These are phyloP conservation scores for Phytophthora rubi DNA, from an alignment of 352 stramenopile genomes.

Conservation along the genomic window DNA sequence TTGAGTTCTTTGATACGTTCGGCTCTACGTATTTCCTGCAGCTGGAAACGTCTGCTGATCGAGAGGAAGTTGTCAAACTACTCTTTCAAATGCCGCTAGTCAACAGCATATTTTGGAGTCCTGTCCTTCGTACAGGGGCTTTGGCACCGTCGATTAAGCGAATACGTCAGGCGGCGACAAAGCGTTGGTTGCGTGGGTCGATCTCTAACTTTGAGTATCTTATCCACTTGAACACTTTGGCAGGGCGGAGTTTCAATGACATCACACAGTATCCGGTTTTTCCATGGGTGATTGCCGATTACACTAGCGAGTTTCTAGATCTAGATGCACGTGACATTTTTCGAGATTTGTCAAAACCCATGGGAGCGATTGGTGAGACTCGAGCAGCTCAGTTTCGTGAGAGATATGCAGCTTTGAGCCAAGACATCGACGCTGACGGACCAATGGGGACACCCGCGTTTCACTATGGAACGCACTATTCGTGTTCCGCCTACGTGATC, in stretches of 20 bases:
- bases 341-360: constrained; percentile 94
- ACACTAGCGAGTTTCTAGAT: constrained; percentile 87
- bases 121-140: constrained; percentile 65
- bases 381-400: constrained; percentile 88
- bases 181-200: constrained; percentile 67
- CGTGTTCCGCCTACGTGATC: constrained; percentile 95
- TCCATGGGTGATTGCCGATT: constrained; percentile 95
- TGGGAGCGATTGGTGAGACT: constrained; percentile 91
- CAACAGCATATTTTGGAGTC: constrained; percentile 85
- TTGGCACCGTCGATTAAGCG: constrained; percentile 69
- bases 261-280: constrained; percentile 99
- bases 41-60: constrained; percentile 55
- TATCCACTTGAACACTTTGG: constrained; percentile 96
- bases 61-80: constrained; percentile 73
- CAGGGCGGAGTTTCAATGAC: constrained; percentile 96
- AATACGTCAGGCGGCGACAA: constrained; percentile 73
- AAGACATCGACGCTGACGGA: constrained; percentile 42
- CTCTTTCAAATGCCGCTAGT: constrained; percentile 84
- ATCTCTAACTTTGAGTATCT: constrained; percentile 97
- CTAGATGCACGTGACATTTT: constrained; percentile 81
- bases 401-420: constrained; percentile 74
- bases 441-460: constrained; percentile 89
- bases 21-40: constrained; percentile 79
- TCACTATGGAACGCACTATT: constrained; percentile 98
- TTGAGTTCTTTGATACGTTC: constrained; percentile 79